Evolutionary conservation across 192 early-diverging fungal species (phyloP).

Genomic region (Coemansia sp.): DNA sequence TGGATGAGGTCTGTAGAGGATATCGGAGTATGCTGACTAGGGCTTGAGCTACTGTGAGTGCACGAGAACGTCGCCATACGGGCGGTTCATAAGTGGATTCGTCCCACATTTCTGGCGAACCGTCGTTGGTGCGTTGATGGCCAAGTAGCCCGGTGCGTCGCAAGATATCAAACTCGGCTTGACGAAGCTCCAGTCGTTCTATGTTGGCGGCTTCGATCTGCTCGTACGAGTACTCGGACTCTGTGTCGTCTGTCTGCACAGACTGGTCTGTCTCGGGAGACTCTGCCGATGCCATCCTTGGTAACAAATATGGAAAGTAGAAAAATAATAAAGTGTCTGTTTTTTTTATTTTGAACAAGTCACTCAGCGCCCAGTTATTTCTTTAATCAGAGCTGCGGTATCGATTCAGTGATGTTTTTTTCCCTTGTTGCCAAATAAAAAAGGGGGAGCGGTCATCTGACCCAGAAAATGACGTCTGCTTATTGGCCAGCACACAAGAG

Average conservation of each 20-base stretch:
- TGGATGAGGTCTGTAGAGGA: slow-evolving; percentile 26
- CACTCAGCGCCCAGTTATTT: neutral
- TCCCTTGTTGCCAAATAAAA: slow-evolving; percentile 2
- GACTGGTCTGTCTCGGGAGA: no score
- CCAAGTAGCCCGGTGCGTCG: slow-evolving; percentile 12
- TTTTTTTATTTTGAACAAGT: no score
- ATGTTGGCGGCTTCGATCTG: neutral
- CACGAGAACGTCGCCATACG: slow-evolving; percentile 19
- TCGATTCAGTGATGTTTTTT: neutral
- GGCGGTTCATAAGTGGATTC: neutral
- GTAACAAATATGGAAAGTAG: no score
- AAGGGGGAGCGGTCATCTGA: slow-evolving; percentile 4
- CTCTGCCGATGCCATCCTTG: no score
- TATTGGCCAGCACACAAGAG: slow-evolving; percentile 14
- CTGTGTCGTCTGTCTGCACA: no score
- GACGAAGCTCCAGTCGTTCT: slow-evolving; percentile 1
- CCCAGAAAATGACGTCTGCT: neutral
- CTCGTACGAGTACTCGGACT: no score
- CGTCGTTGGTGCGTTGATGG: neutral
- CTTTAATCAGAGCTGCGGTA: neutral
- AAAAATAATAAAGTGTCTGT: no score
- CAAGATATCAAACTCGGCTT: slow-evolving; percentile 25
- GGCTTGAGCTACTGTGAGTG: slow-evolving; percentile 7
- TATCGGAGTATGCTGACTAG: slow-evolving; percentile 16
- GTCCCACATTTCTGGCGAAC: neutral